These are phyloP conservation scores for Pholiota microspora DNA, from an alignment of 768 basidiomycete species.

Conservation along the genomic window DNA sequence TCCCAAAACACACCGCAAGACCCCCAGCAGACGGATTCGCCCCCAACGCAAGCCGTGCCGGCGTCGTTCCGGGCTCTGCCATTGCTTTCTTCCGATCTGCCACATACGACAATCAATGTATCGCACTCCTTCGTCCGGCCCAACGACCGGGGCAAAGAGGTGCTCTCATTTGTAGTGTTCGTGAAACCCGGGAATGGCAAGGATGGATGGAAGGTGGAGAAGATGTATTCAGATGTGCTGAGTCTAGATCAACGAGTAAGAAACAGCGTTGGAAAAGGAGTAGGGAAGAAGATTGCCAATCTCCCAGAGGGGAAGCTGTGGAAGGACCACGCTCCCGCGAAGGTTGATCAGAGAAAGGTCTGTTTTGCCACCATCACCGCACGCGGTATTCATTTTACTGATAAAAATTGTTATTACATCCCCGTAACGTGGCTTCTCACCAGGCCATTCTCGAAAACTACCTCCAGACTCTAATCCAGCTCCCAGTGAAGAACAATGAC, in stretches of 20 bases:
- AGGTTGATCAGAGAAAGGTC: conserved; percentile 95
- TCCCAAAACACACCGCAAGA: conserved; percentile 20
- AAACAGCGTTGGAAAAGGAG: conserved; percentile 58
- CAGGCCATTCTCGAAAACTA: conserved; percentile 83
- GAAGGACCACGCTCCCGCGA: conserved; percentile 96
- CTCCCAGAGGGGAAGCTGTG: conserved; percentile 93
- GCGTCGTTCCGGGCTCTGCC: conserved; percentile 72
- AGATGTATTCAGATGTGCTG: conserved; percentile 92
- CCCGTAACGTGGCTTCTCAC: conserved; percentile 9
- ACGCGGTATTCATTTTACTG: conserved; percentile 6
- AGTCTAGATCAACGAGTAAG: conserved; percentile 80
- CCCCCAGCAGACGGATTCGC: conserved; percentile 15
- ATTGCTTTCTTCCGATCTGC: conserved; percentile 68
- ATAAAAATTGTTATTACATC: not conserved
- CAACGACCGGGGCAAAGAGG: conserved; percentile 90
- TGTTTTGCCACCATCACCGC: conserved; percentile 21
- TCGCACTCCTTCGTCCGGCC: conserved; percentile 82
- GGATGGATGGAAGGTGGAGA: conserved; percentile 82
- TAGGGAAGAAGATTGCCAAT: conserved; percentile 73
- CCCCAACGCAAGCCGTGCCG: conserved; percentile 22
- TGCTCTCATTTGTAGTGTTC: conserved; percentile 80
- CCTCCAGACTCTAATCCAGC: conserved; percentile 75
- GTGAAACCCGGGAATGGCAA: conserved; percentile 74
- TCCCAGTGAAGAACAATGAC: conserved; percentile 84
- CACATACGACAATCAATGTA: conserved; percentile 66